Evolutionary conservation across 2,329 filamentous ascomycete species (phyloP).

Genomic region (Sclerotinia minor): DNA sequence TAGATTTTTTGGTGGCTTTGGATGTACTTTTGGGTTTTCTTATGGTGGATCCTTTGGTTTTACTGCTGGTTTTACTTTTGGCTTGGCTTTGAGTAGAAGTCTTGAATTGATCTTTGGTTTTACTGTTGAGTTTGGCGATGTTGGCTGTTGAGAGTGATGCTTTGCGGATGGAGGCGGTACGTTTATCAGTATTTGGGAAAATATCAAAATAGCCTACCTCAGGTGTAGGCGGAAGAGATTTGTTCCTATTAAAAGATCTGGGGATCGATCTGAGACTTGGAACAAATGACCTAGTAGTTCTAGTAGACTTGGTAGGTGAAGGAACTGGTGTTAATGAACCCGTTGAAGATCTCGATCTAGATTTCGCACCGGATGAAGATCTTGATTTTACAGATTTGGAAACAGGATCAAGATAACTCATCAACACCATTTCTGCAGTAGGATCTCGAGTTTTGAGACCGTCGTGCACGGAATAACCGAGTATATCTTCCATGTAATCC

Average conservation of each 20-base stretch:
- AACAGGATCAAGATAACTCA: constrained; percentile 2
- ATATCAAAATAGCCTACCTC: background rate
- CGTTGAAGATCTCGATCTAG: background rate
- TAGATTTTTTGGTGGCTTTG: background rate
- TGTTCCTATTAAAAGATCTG: background rate
- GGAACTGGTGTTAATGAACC: background rate
- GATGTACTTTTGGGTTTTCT: background rate
- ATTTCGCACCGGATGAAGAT: background rate
- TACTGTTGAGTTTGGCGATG: background rate
- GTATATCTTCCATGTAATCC: constrained; percentile 3
- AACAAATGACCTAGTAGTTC: background rate
- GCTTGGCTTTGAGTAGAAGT: background rate
- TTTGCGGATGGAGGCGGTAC: background rate
- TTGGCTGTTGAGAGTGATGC: background rate
- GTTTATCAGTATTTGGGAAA: background rate
- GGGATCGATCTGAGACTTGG: background rate
- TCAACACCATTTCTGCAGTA: background rate
- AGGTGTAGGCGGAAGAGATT: background rate
- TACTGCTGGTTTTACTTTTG: background rate
- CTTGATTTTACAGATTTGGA: background rate
- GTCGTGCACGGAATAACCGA: background rate
- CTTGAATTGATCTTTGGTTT: background rate
- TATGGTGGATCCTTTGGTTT: background rate
- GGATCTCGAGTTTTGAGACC: background rate
- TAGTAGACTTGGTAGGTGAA: background rate